A percentile compares a stretch with the other conserved stretches of the same genome.
Conservation (phyloP, 1,284 basidiomycete genomes). For the Peniophora sp. region DNA sequence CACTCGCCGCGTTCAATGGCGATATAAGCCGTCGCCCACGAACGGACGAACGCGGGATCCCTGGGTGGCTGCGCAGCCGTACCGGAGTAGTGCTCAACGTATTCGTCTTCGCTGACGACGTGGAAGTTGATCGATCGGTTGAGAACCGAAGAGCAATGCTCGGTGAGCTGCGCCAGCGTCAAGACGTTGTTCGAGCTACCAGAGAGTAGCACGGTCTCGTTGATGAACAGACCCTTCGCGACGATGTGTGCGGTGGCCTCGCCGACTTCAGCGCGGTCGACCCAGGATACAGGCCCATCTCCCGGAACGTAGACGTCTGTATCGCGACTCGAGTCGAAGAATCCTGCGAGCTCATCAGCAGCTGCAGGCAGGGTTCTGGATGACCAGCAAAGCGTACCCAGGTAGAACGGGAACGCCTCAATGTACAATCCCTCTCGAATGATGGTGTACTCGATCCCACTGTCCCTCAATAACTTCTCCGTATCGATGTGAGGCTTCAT, state of each 20-base stretch:
- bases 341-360: slow-evolving; percentile 2
- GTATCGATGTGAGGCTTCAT: slow-evolving; percentile 29
- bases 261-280: slow-evolving; percentile 22
- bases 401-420: slow-evolving; percentile 28
- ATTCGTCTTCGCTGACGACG: slow-evolving; percentile 19
- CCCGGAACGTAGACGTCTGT: slow-evolving; percentile 7
- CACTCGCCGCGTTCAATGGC: slow-evolving; percentile 20
- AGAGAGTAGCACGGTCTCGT: slow-evolving; percentile 20
- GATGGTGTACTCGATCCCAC: slow-evolving; percentile 27
- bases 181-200: slow-evolving; percentile 15
- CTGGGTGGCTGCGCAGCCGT: slow-evolving; percentile 10
- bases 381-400: slow-evolving; percentile 13
- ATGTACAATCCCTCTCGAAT: slow-evolving; percentile 31
- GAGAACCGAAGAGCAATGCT: slow-evolving; percentile 15
- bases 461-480: slow-evolving; percentile 26
- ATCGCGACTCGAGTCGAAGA: slow-evolving; percentile 5
- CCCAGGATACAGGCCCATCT: slow-evolving; percentile 25
- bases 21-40: slow-evolving; percentile 24
- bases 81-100: slow-evolving; percentile 13
- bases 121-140: slow-evolving; percentile 13
- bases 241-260: slow-evolving; percentile 25
- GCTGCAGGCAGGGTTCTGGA: not conserved
- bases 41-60: slow-evolving; percentile 18
- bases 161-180: slow-evolving; percentile 18
- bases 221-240: slow-evolving; percentile 19